Evolutionary conservation across 345 rosid species (phyloP), one percentile per base, ranked within the genome.

Genomic region (Erucastrum elatum): DNA sequence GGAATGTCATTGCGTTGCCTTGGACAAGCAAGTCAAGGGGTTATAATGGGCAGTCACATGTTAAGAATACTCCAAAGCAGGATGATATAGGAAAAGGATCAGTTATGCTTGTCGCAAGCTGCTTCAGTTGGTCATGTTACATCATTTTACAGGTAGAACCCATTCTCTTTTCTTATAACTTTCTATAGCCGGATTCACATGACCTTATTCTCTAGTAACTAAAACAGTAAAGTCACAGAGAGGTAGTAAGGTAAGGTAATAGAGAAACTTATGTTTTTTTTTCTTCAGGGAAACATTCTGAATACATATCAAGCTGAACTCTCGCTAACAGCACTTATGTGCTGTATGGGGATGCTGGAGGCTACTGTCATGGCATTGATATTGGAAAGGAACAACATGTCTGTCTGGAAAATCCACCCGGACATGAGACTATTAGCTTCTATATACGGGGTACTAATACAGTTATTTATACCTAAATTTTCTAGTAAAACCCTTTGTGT

Each of bases 101-200:
- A 26, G 3, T 87, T 0, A 77, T 93, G 88, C 87, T 91, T 78
- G 64, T 84, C 1, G 76, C 76, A 2, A 93, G 94, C 16, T 86
- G 87, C 72, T 85, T 85, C 78, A 66, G 87, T 61, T 91, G 97
- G 93, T 84, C 97, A 34, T 80, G 83, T 85, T 93, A 88, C 85
- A 71, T 93, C 77, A 87, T 91, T 76, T 77, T 88, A 10, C 93
- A 89, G 80, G 93, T 87, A 75, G 71, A 77, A 65, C 6, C 65
- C 64, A 59, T 78, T 71, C 21, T 29, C 26, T 66, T 11, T 30
- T 37, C 62, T n/a, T 41, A 16, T 6, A 65, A 29, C 31, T n/a
- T 21, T n/a, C 64, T 46, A 17, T 11, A 46, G 41, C 67, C 17
- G 0, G 3, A 64, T 25, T 34, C 37, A 31, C 56, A 53, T 21